Evolutionary conservation across 2,329 filamentous ascomycete genomes (phyloP).

Genomic region (Verticillium isaacii): DNA sequence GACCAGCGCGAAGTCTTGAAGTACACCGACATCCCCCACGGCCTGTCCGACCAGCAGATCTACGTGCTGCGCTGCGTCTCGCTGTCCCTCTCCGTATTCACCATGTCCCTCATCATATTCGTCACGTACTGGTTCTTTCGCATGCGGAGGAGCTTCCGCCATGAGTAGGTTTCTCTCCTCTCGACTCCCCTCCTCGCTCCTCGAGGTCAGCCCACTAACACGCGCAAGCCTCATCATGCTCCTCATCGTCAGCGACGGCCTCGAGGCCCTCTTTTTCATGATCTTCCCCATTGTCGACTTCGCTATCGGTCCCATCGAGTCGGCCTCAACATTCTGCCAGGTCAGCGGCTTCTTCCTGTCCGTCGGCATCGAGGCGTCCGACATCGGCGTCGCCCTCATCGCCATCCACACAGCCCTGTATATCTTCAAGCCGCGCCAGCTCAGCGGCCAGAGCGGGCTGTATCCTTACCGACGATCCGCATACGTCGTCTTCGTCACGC

Average conservation of each 20-base stretch:
- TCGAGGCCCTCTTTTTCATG: slow-evolving; percentile 65
- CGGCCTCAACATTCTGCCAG: slow-evolving; percentile 57
- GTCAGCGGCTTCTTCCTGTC: slow-evolving; percentile 63
- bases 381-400: slow-evolving; percentile 68
- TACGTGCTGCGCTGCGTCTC: slow-evolving; percentile 18
- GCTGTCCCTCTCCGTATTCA: slow-evolving; percentile 41
- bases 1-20: neutral
- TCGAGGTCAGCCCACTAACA: neutral
- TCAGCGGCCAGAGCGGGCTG: slow-evolving; percentile 55
- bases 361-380: slow-evolving; percentile 63
- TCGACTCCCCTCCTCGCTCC: neutral
- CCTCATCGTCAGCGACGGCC: slow-evolving; percentile 66
- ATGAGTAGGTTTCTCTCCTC: slow-evolving; percentile 49
- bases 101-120: slow-evolving; percentile 49
- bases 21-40: neutral
- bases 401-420: slow-evolving; percentile 68
- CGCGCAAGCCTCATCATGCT: slow-evolving; percentile 63
- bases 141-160: slow-evolving; percentile 70
- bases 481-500: slow-evolving; percentile 49
- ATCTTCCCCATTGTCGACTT: slow-evolving; percentile 59
- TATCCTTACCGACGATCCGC: slow-evolving; percentile 62
- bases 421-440: slow-evolving; percentile 54
- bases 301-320: slow-evolving; percentile 41
- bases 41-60: slow-evolving; percentile 3
- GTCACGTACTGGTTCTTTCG: slow-evolving; percentile 68